Evolutionary conservation across 148 eudicot genomes (phyloP).

Genomic region (Agrostemma githago): DNA sequence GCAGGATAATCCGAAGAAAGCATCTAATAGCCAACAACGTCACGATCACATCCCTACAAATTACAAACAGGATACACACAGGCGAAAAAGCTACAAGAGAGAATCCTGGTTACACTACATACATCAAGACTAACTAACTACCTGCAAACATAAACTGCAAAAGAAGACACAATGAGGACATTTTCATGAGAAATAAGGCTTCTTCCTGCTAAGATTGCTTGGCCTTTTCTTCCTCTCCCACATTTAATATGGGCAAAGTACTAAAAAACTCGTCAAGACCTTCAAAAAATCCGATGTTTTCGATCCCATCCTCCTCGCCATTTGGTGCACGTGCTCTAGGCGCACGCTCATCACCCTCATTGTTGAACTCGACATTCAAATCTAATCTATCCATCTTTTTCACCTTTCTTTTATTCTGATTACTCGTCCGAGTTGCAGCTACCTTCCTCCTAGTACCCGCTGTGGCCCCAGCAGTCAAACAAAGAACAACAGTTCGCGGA

Average conservation of each 20-base stretch:
- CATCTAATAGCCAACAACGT: constrained; percentile 19
- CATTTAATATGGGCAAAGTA: constrained; percentile 51
- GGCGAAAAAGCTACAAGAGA: constrained; percentile 16
- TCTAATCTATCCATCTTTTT: constrained; percentile 53
- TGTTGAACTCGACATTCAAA: constrained; percentile 58
- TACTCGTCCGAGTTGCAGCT: constrained; percentile 31
- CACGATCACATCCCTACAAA: constrained; percentile 31
- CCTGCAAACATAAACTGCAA: constrained; percentile 33
- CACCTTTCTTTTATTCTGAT: constrained; percentile 41
- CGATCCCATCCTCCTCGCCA: constrained; percentile 44
- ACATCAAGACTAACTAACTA: constrained; percentile 30
- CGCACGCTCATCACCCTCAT: constrained; percentile 56
- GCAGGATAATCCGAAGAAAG: constrained; percentile 26
- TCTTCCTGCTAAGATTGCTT: constrained; percentile 37
- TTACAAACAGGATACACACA: constrained; percentile 29
- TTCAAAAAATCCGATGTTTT: constrained; percentile 42
- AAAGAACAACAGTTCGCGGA: constrained; percentile 17
- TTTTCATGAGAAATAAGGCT: constrained; percentile 13
- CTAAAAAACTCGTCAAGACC: constrained; percentile 44
- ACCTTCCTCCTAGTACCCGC: constrained; percentile 30
- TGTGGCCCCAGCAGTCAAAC: constrained; percentile 20
- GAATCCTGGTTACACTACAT: constrained; percentile 31
- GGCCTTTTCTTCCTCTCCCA: constrained; percentile 48
- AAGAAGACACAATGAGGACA: constrained; percentile 16
- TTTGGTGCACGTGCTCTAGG: constrained; percentile 33